Evolutionary conservation across 805 yeast genomes (phyloP), one percentile per base, ranked within the genome.

Genomic region (Yarrowia divulgata): DNA sequence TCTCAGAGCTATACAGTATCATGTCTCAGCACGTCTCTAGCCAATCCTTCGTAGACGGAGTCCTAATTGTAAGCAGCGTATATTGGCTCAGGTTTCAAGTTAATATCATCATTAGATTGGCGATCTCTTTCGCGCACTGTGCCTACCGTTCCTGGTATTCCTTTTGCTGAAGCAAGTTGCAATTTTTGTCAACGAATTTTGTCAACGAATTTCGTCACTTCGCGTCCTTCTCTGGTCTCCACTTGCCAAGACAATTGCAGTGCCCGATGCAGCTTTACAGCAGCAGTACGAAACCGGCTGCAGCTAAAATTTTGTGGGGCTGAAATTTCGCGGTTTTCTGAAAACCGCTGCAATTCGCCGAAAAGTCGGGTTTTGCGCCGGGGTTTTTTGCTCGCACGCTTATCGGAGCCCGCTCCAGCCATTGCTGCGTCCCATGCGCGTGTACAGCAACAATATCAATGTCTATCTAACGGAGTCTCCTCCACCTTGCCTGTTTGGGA

Each of bases 201-300:
- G 29, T 23, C 29, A 23, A 23, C n/a, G n/a, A n/a, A n/a, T n/a
- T 23, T 23, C 4, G 29, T 23, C 29, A 23, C 2, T 23, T 23
- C 29, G 29, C 29, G n/a, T 4, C 29, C 2, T 23, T 23, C 29
- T 23, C 29, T 23, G 29, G 29, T 46, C 50, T 46, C 50, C 48
- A 45, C 48, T 19, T 16, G 40, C 55, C 55, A 52, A 52, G 57
- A 32, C 42, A 14, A n/a, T 19, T 37, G 35, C 37, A 49, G 54
- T 16, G 19, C 37, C 23, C 5, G 42, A 52, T 52, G 57, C 57
- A 52, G 57, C 29, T 23, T 16, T 16, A 9, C n/a, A 29, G 54
- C 54, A 29, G 35, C 13, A 49, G 54, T 29, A 50, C 55, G 39
- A 50, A 52, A 52, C 40, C 40, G 57, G 57, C 57, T 52, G 57